phyloP scores from a whole-genome alignment of 225 moss, liverwort and hornwort genomes.

The Straminergon stramineum region DNA sequence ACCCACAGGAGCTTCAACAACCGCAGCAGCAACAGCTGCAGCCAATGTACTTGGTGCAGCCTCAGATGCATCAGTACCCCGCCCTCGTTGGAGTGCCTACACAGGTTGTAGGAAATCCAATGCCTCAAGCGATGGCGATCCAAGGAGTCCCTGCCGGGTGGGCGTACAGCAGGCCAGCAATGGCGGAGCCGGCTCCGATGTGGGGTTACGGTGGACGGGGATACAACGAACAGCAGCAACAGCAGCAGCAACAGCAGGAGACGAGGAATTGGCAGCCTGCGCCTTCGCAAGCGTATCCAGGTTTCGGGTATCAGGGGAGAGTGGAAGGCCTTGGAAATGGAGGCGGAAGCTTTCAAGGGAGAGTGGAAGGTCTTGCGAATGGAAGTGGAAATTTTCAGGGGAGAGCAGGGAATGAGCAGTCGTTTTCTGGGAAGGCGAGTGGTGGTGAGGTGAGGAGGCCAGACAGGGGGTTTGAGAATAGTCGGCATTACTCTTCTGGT shows the following conservation, averaged over 20 bases:
- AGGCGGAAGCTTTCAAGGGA: background rate
- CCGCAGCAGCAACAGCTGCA: constrained; percentile 3
- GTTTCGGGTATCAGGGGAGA: background rate
- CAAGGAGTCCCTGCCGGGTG: constrained; percentile 27
- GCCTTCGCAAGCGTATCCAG: background rate
- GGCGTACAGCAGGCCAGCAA: constrained; percentile 3
- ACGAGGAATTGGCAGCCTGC: constrained; percentile 22
- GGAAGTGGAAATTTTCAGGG: constrained; percentile 2
- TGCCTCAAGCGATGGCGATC: constrained; percentile 22
- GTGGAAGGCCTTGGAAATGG: background rate
- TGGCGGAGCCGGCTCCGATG: constrained; percentile 7
- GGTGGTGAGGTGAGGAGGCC: constrained; percentile 5
- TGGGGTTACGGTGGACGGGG: constrained; percentile 28
- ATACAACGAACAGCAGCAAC: background rate
- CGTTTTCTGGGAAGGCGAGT: background rate
- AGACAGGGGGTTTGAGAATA: constrained; percentile 12
- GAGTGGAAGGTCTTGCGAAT: background rate
- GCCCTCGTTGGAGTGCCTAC: constrained; percentile 28
- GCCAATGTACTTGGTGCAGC: constrained; percentile 34
- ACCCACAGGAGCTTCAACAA: background rate
- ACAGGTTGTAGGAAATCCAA: constrained; percentile 28
- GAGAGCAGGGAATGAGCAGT: constrained; percentile 1
- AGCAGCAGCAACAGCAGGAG: constrained; percentile 4
- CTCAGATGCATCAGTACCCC: constrained; percentile 28
- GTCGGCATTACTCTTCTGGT: constrained; percentile 9